Conservation (phyloP, 345 rosid genomes). For the Litchi chinensis region DNA sequence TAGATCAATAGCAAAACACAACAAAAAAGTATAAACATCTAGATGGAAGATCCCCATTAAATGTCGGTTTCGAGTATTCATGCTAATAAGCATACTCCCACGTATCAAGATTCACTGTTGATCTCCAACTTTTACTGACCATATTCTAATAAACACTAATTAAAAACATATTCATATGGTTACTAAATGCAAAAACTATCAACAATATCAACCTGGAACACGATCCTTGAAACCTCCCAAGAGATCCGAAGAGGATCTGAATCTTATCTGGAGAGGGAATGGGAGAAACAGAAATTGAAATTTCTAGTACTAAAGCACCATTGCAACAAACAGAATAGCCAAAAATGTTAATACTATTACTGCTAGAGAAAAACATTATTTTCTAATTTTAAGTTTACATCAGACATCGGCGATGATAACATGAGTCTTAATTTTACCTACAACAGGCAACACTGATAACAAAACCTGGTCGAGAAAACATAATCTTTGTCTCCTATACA, state of each 20-base stretch:
- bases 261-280: not conserved
- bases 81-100: too few relatives aligned
- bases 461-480: conserved; percentile 27
- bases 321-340: not conserved
- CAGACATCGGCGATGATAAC: conserved; percentile 14
- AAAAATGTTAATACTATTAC: conserved; percentile 18
- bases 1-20: too few relatives aligned
- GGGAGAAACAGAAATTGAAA: not conserved
- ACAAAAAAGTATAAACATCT: too few relatives aligned
- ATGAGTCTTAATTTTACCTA: conserved; percentile 22
- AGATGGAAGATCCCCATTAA: too few relatives aligned
- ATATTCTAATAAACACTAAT: too few relatives aligned
- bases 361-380: conserved; percentile 20
- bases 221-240: not conserved
- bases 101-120: not conserved
- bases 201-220: not conserved
- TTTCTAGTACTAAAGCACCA: not conserved
- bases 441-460: not conserved
- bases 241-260: not conserved
- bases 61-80: too few relatives aligned
- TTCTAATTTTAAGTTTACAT: conserved; percentile 25
- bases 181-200: too few relatives aligned
- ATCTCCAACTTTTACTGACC: not conserved
- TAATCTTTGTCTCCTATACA: conserved; percentile 38
- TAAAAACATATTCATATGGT: too few relatives aligned